A percentile compares a stretch with the other conserved stretches of the same genome.
phyloP scores from a whole-genome alignment of 352 stramenopile genomes.

The Pythium aquatile region DNA sequence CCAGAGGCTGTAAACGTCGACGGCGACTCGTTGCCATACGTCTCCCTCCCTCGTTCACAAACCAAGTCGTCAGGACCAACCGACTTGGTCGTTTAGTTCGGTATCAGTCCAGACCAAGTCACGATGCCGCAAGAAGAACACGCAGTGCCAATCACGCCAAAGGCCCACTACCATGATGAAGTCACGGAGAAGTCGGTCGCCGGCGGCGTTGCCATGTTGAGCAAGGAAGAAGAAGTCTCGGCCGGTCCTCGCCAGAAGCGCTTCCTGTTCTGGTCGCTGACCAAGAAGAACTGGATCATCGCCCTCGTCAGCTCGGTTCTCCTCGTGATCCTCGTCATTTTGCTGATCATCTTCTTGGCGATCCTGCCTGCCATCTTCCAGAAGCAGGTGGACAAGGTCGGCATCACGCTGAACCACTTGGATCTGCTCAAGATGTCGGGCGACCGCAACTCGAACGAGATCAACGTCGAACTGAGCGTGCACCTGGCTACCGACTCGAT shows the following conservation, averaged over 20 bases:
- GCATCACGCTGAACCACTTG: slow-evolving; percentile 62
- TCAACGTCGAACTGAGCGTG: slow-evolving; percentile 55
- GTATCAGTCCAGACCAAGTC: slow-evolving; percentile 1
- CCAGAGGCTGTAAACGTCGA: slow-evolving; percentile 3
- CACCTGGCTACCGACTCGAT: slow-evolving; percentile 48
- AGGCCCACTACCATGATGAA: slow-evolving; percentile 2
- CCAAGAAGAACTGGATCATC: slow-evolving; percentile 51
- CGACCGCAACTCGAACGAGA: slow-evolving; percentile 30
- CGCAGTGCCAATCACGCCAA: slow-evolving; percentile 1
- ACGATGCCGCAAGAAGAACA: slow-evolving; percentile 4
- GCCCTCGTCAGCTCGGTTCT: slow-evolving; percentile 48
- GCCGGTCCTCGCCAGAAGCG: slow-evolving; percentile 20
- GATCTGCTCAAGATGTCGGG: slow-evolving; percentile 51
- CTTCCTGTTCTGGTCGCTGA: slow-evolving; percentile 59
- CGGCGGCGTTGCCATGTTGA: background rate
- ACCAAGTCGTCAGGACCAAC: background rate
- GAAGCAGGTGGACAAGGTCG: slow-evolving; percentile 57
- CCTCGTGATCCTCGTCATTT: slow-evolving; percentile 39
- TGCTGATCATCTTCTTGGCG: slow-evolving; percentile 64
- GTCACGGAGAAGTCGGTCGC: background rate
- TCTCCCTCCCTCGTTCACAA: background rate
- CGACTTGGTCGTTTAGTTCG: background rate
- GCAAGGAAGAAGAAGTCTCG: background rate
- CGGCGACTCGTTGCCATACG: background rate
- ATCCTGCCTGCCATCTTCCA: slow-evolving; percentile 61